Percentiles rank a stretch among this genome's conserved stretches.
phyloP scores from a whole-genome alignment of 306 rosid species.

The Bauhinia variegata region DNA sequence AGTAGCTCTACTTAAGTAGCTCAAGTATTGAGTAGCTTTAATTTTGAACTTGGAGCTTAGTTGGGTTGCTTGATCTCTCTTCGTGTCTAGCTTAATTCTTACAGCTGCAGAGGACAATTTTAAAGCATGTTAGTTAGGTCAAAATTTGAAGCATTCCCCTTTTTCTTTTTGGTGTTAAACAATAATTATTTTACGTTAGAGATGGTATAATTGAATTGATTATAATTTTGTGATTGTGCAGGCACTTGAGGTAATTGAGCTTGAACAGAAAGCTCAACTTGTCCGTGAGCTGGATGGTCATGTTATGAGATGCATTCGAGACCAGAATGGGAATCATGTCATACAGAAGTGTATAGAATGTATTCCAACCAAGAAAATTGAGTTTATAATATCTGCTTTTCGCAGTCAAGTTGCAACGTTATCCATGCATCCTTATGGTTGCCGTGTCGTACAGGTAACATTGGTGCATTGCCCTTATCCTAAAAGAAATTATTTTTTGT shows the following conservation, averaged over 20 bases:
- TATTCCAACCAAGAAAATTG: constrained; percentile 51
- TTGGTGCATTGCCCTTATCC: constrained; percentile 20
- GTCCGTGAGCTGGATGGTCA: constrained; percentile 66
- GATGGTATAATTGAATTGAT: not conserved
- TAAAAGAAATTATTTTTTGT: constrained; percentile 2
- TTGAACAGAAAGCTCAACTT: constrained; percentile 62
- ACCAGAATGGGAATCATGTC: constrained; percentile 72
- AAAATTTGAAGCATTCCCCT: not conserved
- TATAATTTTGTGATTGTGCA: constrained; percentile 30
- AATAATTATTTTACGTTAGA: not conserved
- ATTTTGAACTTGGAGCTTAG: not conserved
- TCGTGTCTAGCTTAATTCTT: not conserved
- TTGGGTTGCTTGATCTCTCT: constrained; percentile 5
- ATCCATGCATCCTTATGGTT: constrained; percentile 68
- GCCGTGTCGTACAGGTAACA: constrained; percentile 65
- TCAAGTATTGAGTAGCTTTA: constrained; percentile 1
- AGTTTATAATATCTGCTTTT: constrained; percentile 60
- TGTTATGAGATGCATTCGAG: constrained; percentile 66
- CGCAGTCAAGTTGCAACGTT: constrained; percentile 54
- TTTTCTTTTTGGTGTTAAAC: not conserved
- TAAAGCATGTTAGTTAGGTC: constrained; percentile 1
- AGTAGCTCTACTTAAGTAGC: not conserved
- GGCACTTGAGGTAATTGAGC: constrained; percentile 71
- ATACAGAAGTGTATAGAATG: constrained; percentile 70
- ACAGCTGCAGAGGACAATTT: not conserved